Conservation (phyloP, 2,329 filamentous ascomycete genomes). For the Curvularia sp. region DNA sequence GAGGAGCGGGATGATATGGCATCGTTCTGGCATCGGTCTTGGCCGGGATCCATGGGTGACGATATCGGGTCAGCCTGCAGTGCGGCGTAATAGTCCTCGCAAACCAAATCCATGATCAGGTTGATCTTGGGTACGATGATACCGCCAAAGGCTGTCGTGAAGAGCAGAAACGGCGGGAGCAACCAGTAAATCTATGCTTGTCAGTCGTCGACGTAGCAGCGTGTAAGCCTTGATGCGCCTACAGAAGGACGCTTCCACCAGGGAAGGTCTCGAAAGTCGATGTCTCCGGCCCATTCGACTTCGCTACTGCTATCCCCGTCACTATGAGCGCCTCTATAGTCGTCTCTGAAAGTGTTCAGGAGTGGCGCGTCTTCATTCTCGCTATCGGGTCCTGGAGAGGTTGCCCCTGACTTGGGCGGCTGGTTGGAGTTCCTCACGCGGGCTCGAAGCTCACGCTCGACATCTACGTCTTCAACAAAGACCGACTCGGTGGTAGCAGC, state of each 20-base stretch:
- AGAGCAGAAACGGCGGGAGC: slow-evolving; percentile 78
- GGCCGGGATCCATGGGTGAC: slow-evolving; percentile 48
- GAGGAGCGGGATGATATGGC: slow-evolving; percentile 80
- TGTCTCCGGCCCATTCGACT: slow-evolving; percentile 44
- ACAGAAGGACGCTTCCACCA: slow-evolving; percentile 62
- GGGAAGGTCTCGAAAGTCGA: slow-evolving; percentile 52
- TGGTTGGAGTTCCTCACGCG: slow-evolving; percentile 21
- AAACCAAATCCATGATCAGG: slow-evolving; percentile 82
- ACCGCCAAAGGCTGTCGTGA: slow-evolving; percentile 85
- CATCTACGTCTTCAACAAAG: slow-evolving; percentile 40
- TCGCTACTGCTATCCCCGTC: slow-evolving; percentile 16
- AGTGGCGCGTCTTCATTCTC: slow-evolving; percentile 41
- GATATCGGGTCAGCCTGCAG: slow-evolving; percentile 46
- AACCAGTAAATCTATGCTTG: slow-evolving; percentile 76
- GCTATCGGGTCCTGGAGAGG: slow-evolving; percentile 20
- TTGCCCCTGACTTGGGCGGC: slow-evolving; percentile 27
- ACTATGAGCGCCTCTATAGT: slow-evolving; percentile 21
- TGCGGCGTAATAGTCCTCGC: slow-evolving; percentile 80
- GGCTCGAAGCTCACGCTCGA: slow-evolving; percentile 34
- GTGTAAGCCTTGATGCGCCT: slow-evolving; percentile 27
- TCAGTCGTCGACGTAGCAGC: slow-evolving; percentile 11
- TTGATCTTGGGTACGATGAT: slow-evolving; percentile 87
- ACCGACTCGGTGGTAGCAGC: slow-evolving; percentile 36
- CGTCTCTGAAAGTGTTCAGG: slow-evolving; percentile 25
- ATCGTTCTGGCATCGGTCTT: slow-evolving; percentile 75